Percentiles rank a stretch among this genome's conserved stretches.
These are phyloP conservation scores for Saraca asoca DNA, from an alignment of 331 rosid genomes.

Conservation along the genomic window DNA sequence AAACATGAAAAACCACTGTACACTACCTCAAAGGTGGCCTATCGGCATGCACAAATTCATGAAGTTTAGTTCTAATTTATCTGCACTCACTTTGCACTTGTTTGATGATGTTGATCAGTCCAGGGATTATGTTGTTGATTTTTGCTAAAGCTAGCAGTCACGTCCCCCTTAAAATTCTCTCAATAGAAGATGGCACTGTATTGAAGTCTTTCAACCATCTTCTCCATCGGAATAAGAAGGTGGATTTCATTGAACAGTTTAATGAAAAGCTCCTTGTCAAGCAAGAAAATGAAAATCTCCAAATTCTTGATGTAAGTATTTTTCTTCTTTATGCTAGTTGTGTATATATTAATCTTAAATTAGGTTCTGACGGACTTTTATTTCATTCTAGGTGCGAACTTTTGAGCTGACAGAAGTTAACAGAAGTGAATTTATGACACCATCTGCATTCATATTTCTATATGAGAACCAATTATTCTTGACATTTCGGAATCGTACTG, in stretches of 20 bases:
- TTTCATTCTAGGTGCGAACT: constrained; percentile 64
- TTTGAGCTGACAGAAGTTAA: constrained; percentile 71
- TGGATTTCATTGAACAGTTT: constrained; percentile 93
- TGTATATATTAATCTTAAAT: too few species aligned
- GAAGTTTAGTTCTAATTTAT: too few species aligned
- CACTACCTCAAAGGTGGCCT: too few species aligned
- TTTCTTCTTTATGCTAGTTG: neutral
- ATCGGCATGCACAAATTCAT: too few species aligned
- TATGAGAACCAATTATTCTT: constrained; percentile 89
- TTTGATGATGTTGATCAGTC: constrained; percentile 49
- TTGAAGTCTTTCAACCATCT: constrained; percentile 84
- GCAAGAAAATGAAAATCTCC: constrained; percentile 96
- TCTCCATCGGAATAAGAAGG: constrained; percentile 87
- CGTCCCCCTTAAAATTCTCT: constrained; percentile 86
- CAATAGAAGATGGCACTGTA: constrained; percentile 93
- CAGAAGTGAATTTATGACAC: constrained; percentile 84
- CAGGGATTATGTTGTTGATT: constrained; percentile 88
- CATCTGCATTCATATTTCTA: constrained; percentile 86
- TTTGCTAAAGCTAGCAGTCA: constrained; percentile 69
- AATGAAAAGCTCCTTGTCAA: constrained; percentile 97
- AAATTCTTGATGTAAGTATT: constrained; percentile 80
- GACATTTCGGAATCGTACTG: constrained; percentile 79
- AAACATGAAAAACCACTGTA: too few species aligned
- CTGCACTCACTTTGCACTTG: neutral
- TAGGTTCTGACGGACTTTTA: too few species aligned